Evolutionary conservation across 495 filamentous ascomycete genomes (phyloP).

Genomic region (Talaromyces stipitatus): DNA sequence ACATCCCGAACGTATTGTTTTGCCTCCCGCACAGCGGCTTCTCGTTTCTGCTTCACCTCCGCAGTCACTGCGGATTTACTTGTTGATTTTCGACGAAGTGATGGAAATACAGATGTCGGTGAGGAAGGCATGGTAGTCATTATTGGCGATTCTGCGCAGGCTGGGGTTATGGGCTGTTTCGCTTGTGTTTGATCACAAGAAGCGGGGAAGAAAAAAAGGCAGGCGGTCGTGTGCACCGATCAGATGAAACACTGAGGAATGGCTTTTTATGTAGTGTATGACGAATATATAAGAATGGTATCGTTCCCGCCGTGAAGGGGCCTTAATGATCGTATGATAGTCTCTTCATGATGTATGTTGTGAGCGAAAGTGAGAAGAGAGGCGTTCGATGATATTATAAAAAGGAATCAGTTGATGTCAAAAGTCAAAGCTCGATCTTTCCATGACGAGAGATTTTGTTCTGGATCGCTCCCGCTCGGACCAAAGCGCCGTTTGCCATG

Average conservation of each 20-base stretch:
- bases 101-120: conserved; percentile 9
- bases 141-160: no score
- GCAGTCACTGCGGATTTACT: background rate
- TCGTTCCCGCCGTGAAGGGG: background rate
- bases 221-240: background rate
- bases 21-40: conserved; percentile 34
- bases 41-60: conserved; percentile 22
- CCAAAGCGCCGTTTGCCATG: background rate
- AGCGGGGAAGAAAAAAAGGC: conserved; percentile 3
- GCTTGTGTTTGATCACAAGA: no score
- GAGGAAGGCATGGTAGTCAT: conserved; percentile 16
- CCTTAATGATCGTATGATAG: background rate
- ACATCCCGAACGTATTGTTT: conserved; percentile 34
- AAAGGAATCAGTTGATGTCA: background rate
- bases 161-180: background rate
- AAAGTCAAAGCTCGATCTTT: background rate
- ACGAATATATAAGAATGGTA: background rate
- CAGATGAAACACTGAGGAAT: background rate
- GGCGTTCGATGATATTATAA: background rate
- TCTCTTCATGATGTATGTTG: background rate
- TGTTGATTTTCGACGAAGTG: conserved; percentile 5
- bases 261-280: background rate
- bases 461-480: background rate
- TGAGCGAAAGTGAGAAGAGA: background rate
- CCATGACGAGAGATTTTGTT: background rate